Base-by-base conservation (phyloP, 1,139 yeast species). In the Sugiyamaella pinicola region DNA sequence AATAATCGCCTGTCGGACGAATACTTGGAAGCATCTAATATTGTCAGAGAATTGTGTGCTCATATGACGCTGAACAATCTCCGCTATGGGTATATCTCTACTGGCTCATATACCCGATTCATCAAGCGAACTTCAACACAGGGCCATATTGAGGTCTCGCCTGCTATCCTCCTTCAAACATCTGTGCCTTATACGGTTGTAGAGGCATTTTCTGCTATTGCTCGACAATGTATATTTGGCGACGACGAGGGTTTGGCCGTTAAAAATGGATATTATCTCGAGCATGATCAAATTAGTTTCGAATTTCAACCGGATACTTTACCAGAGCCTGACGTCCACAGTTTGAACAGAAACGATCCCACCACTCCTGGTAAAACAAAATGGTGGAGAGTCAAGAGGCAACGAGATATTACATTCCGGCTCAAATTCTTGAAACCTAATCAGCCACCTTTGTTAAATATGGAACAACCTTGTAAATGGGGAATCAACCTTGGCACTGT, bases 51-150 rank as follows among this genome's bases (percentile, higher is more conserved):
- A 28, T 43, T 55, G 56, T 46, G 28, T 31, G 37, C 44, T 29
- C 49, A 46, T 21, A 58, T 66, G 64, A 51, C 58, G 7, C 38
- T 63, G 10, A 64, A 66, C 45, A 49, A 58, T 34, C 46, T 64
- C n/a, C 52, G 60, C 7, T 60, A 58, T 37, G 69, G 68, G 3
- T 64, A 58, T 46, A 42, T 66, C 2, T 55, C 64, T 0, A 61
- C 64, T 6, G 61, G 61, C 8, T 35, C 55, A 1, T 49, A 42
- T 29, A 60, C 63, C 6, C 50, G 66, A 21, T 63, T 65, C 49
- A 51, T 66, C 10, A 44, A 51, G 5, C 52, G 63, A 15, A 34
- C 45, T 13, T 34, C 45, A 26, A 6, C 47, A 5, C 39, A 29
- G 2, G 50, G 56, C 12, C 28, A 34, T 22, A 49, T 64, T 26